Evolutionary conservation across 305 asterid genomes (phyloP).

Genomic region (Stenogyne calaminthoides): DNA sequence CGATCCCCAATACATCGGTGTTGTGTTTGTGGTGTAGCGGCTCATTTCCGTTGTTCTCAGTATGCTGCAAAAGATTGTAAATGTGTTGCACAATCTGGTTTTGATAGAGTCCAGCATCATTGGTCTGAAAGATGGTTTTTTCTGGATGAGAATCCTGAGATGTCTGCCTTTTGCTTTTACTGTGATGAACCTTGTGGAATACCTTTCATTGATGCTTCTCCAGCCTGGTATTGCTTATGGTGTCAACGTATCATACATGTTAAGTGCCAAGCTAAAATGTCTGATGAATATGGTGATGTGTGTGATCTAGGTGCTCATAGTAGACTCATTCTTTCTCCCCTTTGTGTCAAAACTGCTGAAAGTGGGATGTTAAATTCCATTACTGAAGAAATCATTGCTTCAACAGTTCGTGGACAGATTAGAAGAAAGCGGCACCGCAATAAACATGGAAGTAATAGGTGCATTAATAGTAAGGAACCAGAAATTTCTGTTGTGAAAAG

Average conservation of each 20-base stretch:
- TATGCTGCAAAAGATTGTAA: slow-evolving; percentile 80
- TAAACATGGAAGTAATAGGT: slow-evolving; percentile 51
- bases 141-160: slow-evolving; percentile 77
- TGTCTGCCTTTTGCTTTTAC: slow-evolving; percentile 72
- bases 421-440: slow-evolving; percentile 64
- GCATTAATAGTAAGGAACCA: slow-evolving; percentile 44
- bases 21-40: slow-evolving; percentile 73
- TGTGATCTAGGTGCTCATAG: slow-evolving; percentile 82
- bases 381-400: slow-evolving; percentile 49
- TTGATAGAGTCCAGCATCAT: slow-evolving; percentile 64
- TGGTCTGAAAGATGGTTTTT: slow-evolving; percentile 90
- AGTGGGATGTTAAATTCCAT: slow-evolving; percentile 50
- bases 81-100: slow-evolving; percentile 75
- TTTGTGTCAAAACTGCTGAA: slow-evolving; percentile 63
- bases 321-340: slow-evolving; percentile 80
- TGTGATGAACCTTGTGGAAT: slow-evolving; percentile 86
- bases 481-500: slow-evolving; percentile 47
- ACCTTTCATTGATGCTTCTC: slow-evolving; percentile 81
- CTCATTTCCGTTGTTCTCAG: slow-evolving; percentile 67
- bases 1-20: slow-evolving; percentile 60
- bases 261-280: slow-evolving; percentile 79
- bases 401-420: slow-evolving; percentile 55
- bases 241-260: slow-evolving; percentile 84
- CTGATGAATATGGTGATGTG: slow-evolving; percentile 68
- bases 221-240: slow-evolving; percentile 90